Base-by-base conservation (phyloP, 176 grass and related monocot genomes). In the Oryza australiensis region DNA sequence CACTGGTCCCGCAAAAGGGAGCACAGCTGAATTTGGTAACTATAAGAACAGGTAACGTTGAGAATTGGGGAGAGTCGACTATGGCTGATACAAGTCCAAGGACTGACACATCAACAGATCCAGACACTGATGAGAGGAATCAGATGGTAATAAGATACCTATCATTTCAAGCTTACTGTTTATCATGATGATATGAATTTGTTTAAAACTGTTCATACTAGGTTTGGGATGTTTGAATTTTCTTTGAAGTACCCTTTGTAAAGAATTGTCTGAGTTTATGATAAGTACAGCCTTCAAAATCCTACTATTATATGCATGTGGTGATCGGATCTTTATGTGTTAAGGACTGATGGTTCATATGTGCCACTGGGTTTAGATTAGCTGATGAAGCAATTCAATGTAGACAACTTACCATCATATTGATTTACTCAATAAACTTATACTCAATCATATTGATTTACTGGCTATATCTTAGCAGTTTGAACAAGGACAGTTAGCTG, bases 71-170 rank as follows among this genome's bases (percentile, higher is more conserved):
- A 72, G 89, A 94, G 38, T 81, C 92, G 62, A 83, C 76, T 72
- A 94, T 98, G 86, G 92, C 77, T 43, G 88, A 80, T 83, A 70
- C 76, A 41, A 97, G 94, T 59, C 92, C 92, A 73, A 80, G 74
- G 76, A 90, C 94, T 74, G 95, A 98, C 66, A 89, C 92, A 28
- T 98, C 95, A 81, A 89, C 88, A 26, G 95, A 98, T 77, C 88
- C 74, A 49, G 88, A 90, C 51, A 86, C 65, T 32, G 90, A 94
- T 86, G 92, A 98, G 75, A 82, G 80, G 72, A 92, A 94, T 76
- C 80, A 81, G 78, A 86, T 90, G 90, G 95, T 94, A 60, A n/a
- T 24, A 60, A 24, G 55, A 16, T 23, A 87, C 64, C 60, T 55
- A 51, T 59, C 13, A 83, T 68, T 86, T 49, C 53, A 16, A 82